Percentiles rank a stretch among this genome's conserved stretches.
These are phyloP conservation scores for Jamesozyma piceae DNA, from an alignment of 805 yeast species.

Conservation along the genomic window DNA sequence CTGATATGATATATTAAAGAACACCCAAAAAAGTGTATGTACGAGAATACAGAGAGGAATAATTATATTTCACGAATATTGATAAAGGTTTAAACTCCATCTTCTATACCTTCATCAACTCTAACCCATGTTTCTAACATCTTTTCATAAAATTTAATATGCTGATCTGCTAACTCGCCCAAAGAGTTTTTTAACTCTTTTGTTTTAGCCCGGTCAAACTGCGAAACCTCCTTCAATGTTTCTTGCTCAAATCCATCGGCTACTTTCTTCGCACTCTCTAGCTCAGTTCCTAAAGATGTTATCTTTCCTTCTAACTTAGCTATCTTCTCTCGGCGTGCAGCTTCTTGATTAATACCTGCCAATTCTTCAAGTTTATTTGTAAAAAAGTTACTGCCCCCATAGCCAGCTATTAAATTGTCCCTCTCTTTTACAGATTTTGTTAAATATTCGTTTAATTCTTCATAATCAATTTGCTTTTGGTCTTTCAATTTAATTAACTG, in stretches of 20 bases:
- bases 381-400: constrained; percentile 43
- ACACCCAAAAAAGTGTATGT: not conserved
- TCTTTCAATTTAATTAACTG: constrained; percentile 74
- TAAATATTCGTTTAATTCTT: constrained; percentile 72
- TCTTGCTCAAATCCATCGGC: constrained; percentile 49
- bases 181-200: constrained; percentile 66
- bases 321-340: constrained; percentile 43
- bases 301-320: constrained; percentile 42
- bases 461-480: constrained; percentile 84
- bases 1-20: not conserved
- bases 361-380: constrained; percentile 52
- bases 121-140: constrained; percentile 64
- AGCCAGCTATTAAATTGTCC: constrained; percentile 42
- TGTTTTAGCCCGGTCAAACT: constrained; percentile 75
- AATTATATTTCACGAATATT: too few relatives aligned
- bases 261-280: constrained; percentile 40
- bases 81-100: too few relatives aligned
- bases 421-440: constrained; percentile 62
- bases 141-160: constrained; percentile 61
- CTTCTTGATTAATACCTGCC: constrained; percentile 54
- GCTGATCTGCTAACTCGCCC: constrained; percentile 62
- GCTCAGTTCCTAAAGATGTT: constrained; percentile 41
- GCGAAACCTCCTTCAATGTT: constrained; percentile 44
- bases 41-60: too few relatives aligned
- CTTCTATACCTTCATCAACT: constrained; percentile 34